phyloP scores from a whole-genome alignment of 768 basidiomycete genomes.

The Chalciporus piperatus region DNA sequence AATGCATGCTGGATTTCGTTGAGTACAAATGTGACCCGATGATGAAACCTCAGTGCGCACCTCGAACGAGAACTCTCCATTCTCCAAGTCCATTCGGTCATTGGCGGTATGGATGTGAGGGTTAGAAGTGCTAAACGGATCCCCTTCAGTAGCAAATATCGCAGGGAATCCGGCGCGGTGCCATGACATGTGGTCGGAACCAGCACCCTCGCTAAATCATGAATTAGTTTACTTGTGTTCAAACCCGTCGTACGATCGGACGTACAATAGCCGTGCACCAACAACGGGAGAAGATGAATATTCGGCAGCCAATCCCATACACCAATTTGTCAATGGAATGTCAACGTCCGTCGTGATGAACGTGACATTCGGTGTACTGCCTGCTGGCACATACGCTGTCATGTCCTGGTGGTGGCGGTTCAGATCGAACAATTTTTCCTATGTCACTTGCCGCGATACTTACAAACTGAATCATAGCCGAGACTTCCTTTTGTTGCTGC shows the following conservation, averaged over 20 bases:
- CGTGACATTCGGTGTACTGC: constrained; percentile 11
- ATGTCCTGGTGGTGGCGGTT: constrained; percentile 26
- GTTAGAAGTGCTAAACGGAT: constrained; percentile 40
- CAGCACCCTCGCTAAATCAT: constrained; percentile 34
- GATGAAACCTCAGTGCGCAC: constrained; percentile 6
- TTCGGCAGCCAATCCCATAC: constrained; percentile 33
- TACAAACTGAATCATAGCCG: constrained; percentile 49
- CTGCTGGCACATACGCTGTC: constrained; percentile 34
- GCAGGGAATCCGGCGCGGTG: constrained; percentile 40
- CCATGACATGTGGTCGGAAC: constrained; percentile 50
- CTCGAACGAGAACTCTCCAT: constrained; percentile 44
- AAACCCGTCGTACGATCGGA: background rate
- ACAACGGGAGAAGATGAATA: constrained; percentile 18
- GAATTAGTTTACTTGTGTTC: background rate
- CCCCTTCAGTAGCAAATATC: constrained; percentile 43
- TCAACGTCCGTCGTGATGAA: constrained; percentile 39
- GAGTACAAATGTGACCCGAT: constrained; percentile 1
- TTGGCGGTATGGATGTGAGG: constrained; percentile 39
- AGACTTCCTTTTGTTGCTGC: constrained; percentile 40
- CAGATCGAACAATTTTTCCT: background rate
- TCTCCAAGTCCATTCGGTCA: constrained; percentile 21
- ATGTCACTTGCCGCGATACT: constrained; percentile 14
- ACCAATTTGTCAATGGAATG: constrained; percentile 42
- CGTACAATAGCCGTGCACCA: constrained; percentile 32
- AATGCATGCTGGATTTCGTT: constrained; percentile 43